Evolutionary conservation across 169 alveolate genomes (phyloP).

Genomic region (Plasmodium sp.): DNA sequence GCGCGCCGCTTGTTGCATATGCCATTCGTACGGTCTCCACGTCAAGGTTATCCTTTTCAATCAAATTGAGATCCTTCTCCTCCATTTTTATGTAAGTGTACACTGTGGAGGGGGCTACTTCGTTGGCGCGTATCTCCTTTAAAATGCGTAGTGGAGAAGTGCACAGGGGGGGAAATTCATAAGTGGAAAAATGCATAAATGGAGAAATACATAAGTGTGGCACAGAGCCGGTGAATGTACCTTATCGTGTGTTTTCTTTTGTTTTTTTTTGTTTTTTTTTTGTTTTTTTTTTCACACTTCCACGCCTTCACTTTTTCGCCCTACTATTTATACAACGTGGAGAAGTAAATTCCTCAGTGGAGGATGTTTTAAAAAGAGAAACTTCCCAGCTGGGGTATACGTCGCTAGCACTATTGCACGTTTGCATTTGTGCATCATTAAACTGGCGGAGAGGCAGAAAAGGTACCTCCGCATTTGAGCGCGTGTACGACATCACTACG

Average conservation of each 20-base stretch:
- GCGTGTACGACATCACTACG: background rate
- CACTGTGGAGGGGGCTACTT: background rate
- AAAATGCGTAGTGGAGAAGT: background rate
- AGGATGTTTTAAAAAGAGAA: background rate
- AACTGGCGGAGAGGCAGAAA: background rate
- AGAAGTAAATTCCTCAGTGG: background rate
- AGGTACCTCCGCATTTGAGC: background rate
- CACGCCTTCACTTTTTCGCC: background rate
- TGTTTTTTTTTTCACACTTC: background rate
- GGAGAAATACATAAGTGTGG: background rate
- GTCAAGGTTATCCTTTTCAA: slow-evolving; percentile 58
- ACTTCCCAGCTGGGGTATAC: background rate
- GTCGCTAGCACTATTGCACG: background rate
- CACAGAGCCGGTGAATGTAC: background rate
- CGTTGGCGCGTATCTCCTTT: background rate
- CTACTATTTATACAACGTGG: background rate
- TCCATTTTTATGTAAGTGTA: slow-evolving; percentile 33
- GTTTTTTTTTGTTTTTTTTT: background rate
- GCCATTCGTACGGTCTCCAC: slow-evolving; percentile 35
- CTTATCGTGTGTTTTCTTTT: background rate
- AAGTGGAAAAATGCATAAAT: no score
- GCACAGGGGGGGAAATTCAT: background rate
- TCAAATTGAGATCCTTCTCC: slow-evolving; percentile 38
- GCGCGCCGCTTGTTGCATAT: background rate
- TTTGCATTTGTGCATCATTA: background rate